Evolutionary conservation across 495 filamentous ascomycete species (phyloP).

Genomic region (Darksidea phi): DNA sequence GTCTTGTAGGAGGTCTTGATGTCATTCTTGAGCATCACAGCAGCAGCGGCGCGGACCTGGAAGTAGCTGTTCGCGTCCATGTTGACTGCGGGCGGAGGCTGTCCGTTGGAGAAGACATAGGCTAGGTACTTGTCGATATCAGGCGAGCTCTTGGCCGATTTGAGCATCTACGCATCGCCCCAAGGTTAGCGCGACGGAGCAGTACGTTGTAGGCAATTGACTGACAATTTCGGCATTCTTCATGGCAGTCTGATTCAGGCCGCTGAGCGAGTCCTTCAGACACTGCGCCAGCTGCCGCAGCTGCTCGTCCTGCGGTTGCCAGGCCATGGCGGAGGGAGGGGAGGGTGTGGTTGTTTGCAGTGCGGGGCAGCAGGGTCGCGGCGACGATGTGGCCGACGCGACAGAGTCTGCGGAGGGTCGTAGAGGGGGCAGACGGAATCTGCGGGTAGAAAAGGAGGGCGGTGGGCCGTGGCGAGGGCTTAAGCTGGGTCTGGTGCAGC

Average conservation of each 20-base stretch:
- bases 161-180: conserved; percentile 70
- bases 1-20: conserved; percentile 67
- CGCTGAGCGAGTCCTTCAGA: conserved; percentile 87
- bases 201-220: conserved; percentile 29
- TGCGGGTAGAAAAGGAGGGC: neutral
- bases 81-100: conserved; percentile 57
- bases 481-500: conserved; percentile 15
- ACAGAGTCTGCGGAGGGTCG: neutral
- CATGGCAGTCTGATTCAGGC: conserved; percentile 70
- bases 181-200: conserved; percentile 31
- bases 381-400: no score
- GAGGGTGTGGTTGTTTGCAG: neutral
- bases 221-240: conserved; percentile 75
- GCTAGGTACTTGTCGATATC: conserved; percentile 97
- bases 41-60: conserved; percentile 78
- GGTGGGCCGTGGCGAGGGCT: conserved; percentile 8
- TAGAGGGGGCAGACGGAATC: neutral
- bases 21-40: conserved; percentile 93
- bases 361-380: no score
- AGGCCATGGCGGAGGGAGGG: conserved; percentile 61
- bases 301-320: conserved; percentile 86
- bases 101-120: conserved; percentile 76
- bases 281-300: conserved; percentile 84
- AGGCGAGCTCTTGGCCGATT: conserved; percentile 82
- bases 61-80: conserved; percentile 62